Evolutionary conservation across 1,284 basidiomycete genomes (phyloP).

Genomic region (Pyrrhoderma noxium): DNA sequence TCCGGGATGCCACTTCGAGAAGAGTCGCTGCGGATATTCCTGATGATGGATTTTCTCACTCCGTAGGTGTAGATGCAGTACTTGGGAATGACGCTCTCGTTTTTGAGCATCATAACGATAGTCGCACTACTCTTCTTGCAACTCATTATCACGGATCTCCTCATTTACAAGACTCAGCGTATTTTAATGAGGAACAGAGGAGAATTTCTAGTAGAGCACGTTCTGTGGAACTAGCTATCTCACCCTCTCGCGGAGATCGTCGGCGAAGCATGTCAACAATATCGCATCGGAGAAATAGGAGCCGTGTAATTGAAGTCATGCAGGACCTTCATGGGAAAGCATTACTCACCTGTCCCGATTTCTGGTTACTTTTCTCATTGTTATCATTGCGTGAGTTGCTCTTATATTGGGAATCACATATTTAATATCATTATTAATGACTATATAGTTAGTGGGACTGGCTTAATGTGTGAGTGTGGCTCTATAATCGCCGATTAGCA

Average conservation of each 20-base stretch:
- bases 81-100: conserved; percentile 13
- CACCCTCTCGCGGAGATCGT: not conserved
- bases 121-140: conserved; percentile 15
- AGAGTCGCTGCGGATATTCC: conserved; percentile 9
- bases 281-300: conserved; percentile 4
- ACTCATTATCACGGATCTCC: conserved; percentile 7
- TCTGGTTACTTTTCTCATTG: conserved; percentile 68
- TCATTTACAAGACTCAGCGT: conserved; percentile 1
- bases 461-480: conserved; percentile 69
- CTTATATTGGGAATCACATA: conserved; percentile 5
- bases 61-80: conserved; percentile 13
- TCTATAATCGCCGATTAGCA: not conserved
- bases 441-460: conserved; percentile 72
- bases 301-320: conserved; percentile 19
- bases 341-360: conserved; percentile 50
- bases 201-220: not conserved
- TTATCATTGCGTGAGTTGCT: conserved; percentile 63
- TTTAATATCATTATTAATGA: not conserved
- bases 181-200: conserved; percentile 16
- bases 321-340: conserved; percentile 43
- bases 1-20: conserved; percentile 8
- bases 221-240: conserved; percentile 18
- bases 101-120: conserved; percentile 16
- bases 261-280: conserved; percentile 13
- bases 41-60: conserved; percentile 15